Base-by-base conservation (phyloP, 148 eudicot species). In the Heliosperma pusillum region DNA sequence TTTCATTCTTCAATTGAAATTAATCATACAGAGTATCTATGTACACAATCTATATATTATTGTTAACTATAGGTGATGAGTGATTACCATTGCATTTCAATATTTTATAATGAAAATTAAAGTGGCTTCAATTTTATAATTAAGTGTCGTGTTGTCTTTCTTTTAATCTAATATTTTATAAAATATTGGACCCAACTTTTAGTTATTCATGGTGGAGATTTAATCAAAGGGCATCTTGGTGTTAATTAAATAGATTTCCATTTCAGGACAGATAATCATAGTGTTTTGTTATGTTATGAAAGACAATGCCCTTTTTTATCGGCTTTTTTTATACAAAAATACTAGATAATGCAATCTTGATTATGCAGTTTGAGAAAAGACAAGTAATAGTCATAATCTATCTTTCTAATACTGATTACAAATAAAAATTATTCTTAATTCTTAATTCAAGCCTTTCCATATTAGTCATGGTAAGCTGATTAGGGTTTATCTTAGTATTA, bases 241-340 rank as follows among this genome's bases (percentile, higher is more conserved):
- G 66, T 62, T 64, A 4, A 7, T 25, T 3, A 15, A 16, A 29
- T 30, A 30, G 24, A 65, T 20, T 69, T 69, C 71, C 71, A 45
- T 44, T 21, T 69, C 7, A 0, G 55, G 71, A 66, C 3, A 36
- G 64, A 59, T 25, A 59, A 59, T 59, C 24, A 19, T 65, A 3
- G 9, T 27, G 69, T 65, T 36, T 13, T 21, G 66, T 17, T 29
- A 29, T 60, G 10, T 4, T 57, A 42, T 20, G 55, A 42, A 67
- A 67, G 71, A 67, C 69, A 67, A 12, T 44, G n/a, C 33, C 71
- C 71, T 69, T 69, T 45, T 22, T 3, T 45, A 69, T 45, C 19
- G 71, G 33, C 57, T 69, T 69, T 69, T 25, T 69, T 21, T 11
- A 40, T 20, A 33, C 30, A 69, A 21, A 69, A 19, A 47, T 24